Base-by-base conservation (phyloP, 2,329 filamentous ascomycete species). In the Fulvia fulva region DNA sequence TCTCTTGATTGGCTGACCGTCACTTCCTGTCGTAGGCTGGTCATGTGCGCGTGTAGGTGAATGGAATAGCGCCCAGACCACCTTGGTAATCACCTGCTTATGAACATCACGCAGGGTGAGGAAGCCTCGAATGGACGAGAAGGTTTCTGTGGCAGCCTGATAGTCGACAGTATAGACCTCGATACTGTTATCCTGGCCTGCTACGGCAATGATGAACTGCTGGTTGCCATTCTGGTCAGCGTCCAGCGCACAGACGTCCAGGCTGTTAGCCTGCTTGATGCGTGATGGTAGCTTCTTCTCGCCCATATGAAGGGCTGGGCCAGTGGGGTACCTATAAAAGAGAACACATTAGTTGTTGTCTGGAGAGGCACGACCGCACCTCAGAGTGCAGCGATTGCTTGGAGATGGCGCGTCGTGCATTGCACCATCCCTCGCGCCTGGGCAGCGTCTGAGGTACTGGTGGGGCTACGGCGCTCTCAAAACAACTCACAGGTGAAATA, bases 161-260 rank as follows among this genome's bases (percentile, higher is more conserved):
- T 90, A 89, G 63, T 95, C 88, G 58, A 96, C 77, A 0, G 90
- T 92, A 73, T 87, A 88, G 26, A 96, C 77, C 5, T 84, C 84
- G 63, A 96, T 87, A 11, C 90, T 91, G 60, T 86, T 85, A 72
- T 95, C 89, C 66, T 89, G 88, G 8, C 87, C 88, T 2, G 89
- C 89, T 14, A 95, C 85, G 6, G 91, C 92, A 64, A 96, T 81
- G 49, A 88, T 83, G 63, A 91, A 88, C 74, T 97, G 91, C 49
- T 87, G 83, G 59, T 88, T 85, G 53, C 83, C 83, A 53, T 84
- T 77, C 1, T 81, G 75, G 19, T 81, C 77, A 0, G 81, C 75
- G 11, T 82, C 76, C 5, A 97, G 80, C 58, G 87, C 84, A 59
- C 85, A 85, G 51, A 93, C 85, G 52, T 94, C 89, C 52, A 97